These are phyloP conservation scores for Geotrichum cucujoidarum DNA, from an alignment of 1,139 yeast species.

Conservation along the genomic window DNA sequence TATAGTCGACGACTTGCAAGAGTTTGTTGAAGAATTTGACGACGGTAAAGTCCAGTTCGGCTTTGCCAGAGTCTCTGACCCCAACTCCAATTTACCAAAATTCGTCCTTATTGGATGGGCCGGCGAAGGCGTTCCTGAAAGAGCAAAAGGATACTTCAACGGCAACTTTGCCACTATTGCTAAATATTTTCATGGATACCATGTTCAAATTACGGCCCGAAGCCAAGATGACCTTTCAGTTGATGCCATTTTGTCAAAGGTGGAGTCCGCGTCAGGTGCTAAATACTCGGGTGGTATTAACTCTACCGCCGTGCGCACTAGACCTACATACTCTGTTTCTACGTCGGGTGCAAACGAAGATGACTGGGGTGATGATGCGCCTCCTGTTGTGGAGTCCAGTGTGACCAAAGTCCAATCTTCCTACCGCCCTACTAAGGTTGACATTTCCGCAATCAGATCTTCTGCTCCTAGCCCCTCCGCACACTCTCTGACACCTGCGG, in stretches of 20 bases:
- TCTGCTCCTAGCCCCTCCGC: slow-evolving; percentile 28
- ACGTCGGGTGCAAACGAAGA: slow-evolving; percentile 39
- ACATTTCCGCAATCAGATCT: slow-evolving; percentile 42
- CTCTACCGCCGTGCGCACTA: slow-evolving; percentile 32
- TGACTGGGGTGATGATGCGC: slow-evolving; percentile 58
- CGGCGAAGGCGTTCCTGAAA: slow-evolving; percentile 46
- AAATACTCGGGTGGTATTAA: slow-evolving; percentile 60
- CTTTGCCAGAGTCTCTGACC: slow-evolving; percentile 78
- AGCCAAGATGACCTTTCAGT: slow-evolving; percentile 85
- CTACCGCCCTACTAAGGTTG: slow-evolving; percentile 62
- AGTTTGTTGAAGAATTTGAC: slow-evolving; percentile 74
- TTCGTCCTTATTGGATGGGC: slow-evolving; percentile 83
- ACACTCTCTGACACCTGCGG: slow-evolving; percentile 22
- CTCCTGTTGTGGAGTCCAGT: slow-evolving; percentile 39
- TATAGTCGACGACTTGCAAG: slow-evolving; percentile 58
- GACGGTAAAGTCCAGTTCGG: slow-evolving; percentile 93
- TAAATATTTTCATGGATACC: slow-evolving; percentile 59
- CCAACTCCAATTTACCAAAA: slow-evolving; percentile 84
- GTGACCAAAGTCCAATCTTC: slow-evolving; percentile 55
- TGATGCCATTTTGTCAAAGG: slow-evolving; percentile 64
- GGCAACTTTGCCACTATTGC: slow-evolving; percentile 42
- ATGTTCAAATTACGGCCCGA: slow-evolving; percentile 95
- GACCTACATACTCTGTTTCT: slow-evolving; percentile 36
- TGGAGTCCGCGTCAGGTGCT: slow-evolving; percentile 93
- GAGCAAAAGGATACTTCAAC: slow-evolving; percentile 42